Evolutionary conservation across 1,284 basidiomycete species (phyloP), one percentile per base, ranked within the genome.

Genomic region (Cutaneotrichosporon mucoides): DNA sequence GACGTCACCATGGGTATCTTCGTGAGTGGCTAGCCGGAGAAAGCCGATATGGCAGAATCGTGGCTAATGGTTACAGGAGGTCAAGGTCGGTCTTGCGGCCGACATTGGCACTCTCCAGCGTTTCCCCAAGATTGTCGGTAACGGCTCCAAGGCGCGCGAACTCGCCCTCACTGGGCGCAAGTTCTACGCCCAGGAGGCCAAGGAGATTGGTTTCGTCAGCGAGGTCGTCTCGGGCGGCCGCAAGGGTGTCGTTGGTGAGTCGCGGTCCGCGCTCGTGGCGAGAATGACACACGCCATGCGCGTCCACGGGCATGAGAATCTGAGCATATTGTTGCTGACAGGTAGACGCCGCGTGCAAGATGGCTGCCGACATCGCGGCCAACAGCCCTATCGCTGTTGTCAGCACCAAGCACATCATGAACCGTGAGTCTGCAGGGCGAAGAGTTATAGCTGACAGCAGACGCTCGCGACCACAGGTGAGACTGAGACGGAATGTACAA

Each of bases 81-180:
- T 92, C 7, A 90, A 93, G 69, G 84, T 92, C 6, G 92, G 90
- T 0, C 81, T 96, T 0, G 92, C 92, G 2, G 89, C 93, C 2
- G 93, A 96, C 73, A 88, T 95, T 51, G 93, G 93, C 3, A 88
- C 90, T 0, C 83, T 98, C 12, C 90, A 93, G 40, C 85, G 88
- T 42, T 81, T 95, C 36, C 90, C 90, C 0, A 91, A 92, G 72
- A 82, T 90, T 47, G 84, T 85, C 0, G 90, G 86, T 0, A 94
- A 92, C 77, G 84, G 86, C 40, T 90, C 88, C 6, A 80, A 89
- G n/a, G 80, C 86, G 0, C 81, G 85, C 54, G 93, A 97, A 76
- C 81, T 95, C 8, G 88, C 89, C 0, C 85, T 89, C 69, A 91
- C 90, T 0, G 88, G 85, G 1, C 82, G 90, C 6, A 77, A 80